phyloP scores from a whole-genome alignment of 2,329 filamentous ascomycete genomes.

The Gremmenia infestans region DNA sequence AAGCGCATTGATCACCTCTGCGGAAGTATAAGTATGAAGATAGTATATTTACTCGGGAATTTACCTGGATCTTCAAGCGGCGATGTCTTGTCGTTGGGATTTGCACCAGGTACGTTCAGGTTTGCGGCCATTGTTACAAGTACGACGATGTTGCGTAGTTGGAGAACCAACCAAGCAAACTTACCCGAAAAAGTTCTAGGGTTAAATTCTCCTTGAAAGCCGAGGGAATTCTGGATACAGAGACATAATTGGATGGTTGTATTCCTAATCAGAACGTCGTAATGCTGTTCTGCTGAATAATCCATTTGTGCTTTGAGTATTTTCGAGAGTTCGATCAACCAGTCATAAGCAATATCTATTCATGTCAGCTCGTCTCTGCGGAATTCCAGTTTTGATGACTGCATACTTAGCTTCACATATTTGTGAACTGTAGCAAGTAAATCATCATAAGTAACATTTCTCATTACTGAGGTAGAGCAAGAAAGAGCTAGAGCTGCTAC shows the following conservation, averaged over 20 bases:
- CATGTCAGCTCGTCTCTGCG: constrained; percentile 3
- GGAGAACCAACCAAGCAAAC: constrained; percentile 69
- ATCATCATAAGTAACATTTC: constrained; percentile 58
- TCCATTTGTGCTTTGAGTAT: constrained; percentile 72
- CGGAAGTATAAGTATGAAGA: not conserved
- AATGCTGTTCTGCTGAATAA: constrained; percentile 69
- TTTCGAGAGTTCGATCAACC: constrained; percentile 62
- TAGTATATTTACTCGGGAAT: constrained; percentile 13
- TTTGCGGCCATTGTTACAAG: constrained; percentile 60
- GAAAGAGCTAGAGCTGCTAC: constrained; percentile 56
- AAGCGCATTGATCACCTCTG: constrained; percentile 68
- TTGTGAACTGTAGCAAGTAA: constrained; percentile 58
- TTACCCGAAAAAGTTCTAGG: constrained; percentile 64
- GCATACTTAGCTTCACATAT: constrained; percentile 27
- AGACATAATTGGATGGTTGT: constrained; percentile 68
- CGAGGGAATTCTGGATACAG: constrained; percentile 73
- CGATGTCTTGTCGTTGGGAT: constrained; percentile 49
- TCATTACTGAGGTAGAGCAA: constrained; percentile 44
- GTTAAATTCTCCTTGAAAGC: constrained; percentile 60
- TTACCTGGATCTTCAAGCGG: constrained; percentile 60
- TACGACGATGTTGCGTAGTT: constrained; percentile 67
- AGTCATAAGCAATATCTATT: constrained; percentile 55
- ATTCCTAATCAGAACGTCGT: constrained; percentile 70
- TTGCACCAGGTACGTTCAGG: constrained; percentile 34
- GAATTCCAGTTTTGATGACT: not conserved